Conservation (phyloP, 345 rosid genomes). For the Toxicodendron radicans region DNA sequence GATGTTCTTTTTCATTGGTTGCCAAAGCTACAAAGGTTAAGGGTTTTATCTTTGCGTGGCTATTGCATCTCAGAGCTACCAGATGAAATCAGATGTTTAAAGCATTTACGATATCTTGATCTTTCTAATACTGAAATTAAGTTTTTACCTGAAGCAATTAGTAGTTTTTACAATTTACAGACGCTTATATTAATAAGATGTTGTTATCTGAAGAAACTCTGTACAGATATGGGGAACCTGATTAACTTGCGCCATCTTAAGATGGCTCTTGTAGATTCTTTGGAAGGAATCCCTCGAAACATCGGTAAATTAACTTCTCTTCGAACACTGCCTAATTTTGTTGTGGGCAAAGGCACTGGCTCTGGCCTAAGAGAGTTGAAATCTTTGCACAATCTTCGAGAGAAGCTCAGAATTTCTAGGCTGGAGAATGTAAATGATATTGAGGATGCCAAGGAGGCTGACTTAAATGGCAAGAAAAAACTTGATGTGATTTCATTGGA, state of each 20-base stretch:
- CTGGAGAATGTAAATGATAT: constrained; percentile 8
- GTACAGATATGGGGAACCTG: constrained; percentile 4
- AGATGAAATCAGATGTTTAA: background rate
- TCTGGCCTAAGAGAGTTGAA: constrained; percentile 10
- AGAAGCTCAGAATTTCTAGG: constrained; percentile 2
- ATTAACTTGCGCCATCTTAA: constrained; percentile 16
- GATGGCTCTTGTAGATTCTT: background rate
- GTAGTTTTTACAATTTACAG: background rate
- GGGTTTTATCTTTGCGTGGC: background rate
- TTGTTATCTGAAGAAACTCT: background rate
- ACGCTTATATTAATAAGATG: background rate
- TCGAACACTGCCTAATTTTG: background rate
- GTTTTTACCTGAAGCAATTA: constrained; percentile 5
- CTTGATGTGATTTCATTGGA: constrained; percentile 31
- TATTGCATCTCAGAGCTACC: background rate
- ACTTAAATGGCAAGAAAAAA: constrained; percentile 31
- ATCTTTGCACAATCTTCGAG: background rate
- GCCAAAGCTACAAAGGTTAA: background rate
- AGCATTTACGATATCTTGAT: constrained; percentile 14
- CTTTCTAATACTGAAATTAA: background rate
- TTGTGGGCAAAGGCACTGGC: constrained; percentile 9
- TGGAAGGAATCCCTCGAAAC: constrained; percentile 8
- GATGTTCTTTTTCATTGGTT: background rate
- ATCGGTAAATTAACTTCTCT: constrained; percentile 6
- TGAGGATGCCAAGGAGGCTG: constrained; percentile 30